A percentile compares a stretch with the other conserved stretches of the same genome.
Conservation (phyloP, 2,329 filamentous ascomycete species). For the Nectriaceae sp. region DNA sequence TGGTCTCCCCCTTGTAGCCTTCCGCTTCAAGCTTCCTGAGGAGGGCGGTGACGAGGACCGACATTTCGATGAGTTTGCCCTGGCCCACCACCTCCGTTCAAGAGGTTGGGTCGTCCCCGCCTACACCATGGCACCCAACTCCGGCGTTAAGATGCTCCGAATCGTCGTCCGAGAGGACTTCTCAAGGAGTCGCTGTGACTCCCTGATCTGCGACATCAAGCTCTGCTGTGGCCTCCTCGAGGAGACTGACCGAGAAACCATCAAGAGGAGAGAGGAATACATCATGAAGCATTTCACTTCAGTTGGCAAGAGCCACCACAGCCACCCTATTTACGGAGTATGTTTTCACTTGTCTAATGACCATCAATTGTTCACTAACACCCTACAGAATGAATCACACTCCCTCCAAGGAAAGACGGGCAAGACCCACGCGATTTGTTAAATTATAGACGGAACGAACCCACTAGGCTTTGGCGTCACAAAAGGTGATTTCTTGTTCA, state of each 20-base stretch:
- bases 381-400: slow-evolving; percentile 70
- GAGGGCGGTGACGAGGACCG: slow-evolving; percentile 51
- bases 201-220: slow-evolving; percentile 76
- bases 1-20: slow-evolving; percentile 88
- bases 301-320: slow-evolving; percentile 54
- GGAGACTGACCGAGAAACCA: slow-evolving; percentile 70
- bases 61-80: slow-evolving; percentile 72
- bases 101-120: slow-evolving; percentile 93
- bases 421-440: slow-evolving; percentile 89
- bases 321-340: slow-evolving; percentile 49
- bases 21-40: slow-evolving; percentile 67
- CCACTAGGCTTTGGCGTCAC: slow-evolving; percentile 19
- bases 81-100: slow-evolving; percentile 83
- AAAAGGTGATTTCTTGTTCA: slow-evolving; percentile 14
- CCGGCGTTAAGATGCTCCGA: slow-evolving; percentile 85
- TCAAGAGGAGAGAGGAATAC: slow-evolving; percentile 70
- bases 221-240: slow-evolving; percentile 71
- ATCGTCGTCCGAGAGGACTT: slow-evolving; percentile 95
- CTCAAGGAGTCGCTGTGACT: slow-evolving; percentile 77
- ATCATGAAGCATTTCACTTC: slow-evolving; percentile 58
- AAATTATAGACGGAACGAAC: slow-evolving; percentile 28
- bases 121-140: slow-evolving; percentile 95
- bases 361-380: slow-evolving; percentile 6
- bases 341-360: slow-evolving; percentile 20
- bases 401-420: slow-evolving; percentile 86